Base-by-base conservation (phyloP, 305 asterid species). In the Solanum hybrid region DNA sequence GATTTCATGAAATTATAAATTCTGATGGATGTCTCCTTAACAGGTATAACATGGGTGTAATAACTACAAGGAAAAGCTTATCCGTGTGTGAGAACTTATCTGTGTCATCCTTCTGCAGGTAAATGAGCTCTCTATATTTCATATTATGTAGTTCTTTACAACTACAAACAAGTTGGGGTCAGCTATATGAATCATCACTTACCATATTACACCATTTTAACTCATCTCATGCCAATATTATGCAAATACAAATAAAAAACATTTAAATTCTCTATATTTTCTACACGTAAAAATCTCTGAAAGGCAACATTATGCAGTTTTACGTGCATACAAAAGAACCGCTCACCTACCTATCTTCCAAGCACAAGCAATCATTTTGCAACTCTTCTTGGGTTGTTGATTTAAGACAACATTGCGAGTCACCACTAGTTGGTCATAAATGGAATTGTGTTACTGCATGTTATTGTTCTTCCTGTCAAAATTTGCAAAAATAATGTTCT, bases 1-100 rank as follows among this genome's bases (percentile, higher is more conserved):
- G 29, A 75, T 34, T 45, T 88, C 64, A 34, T 56, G 6, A 34
- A 19, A 56, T 37, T 12, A 32, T 56, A 88, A 42, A 22, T 34
- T 78, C 37, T 86, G 27, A 85, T 89, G 17, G 37, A 85, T 37
- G 72, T 17, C 27, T 88, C 71, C 77, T 85, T 87, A 35, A 73
- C 92, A 97, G 99, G 96, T 97, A 96, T 94, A 96, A 94, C 91
- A 96, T 97, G 95, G 99, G 99, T 10, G 95, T 97, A 66, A 96
- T 96, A 89, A 94, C 98, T 85, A 95, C 98, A 51, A 95, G 98
- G 89, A 95, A 94, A 93, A 97, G 99, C 90, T 93, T 97, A 90
- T 94, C 96, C 38, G 90, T 95, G 95, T 96, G 99, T 38, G 98
- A 97, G 75, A 93, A 92, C 38, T 91, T 95, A 92, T 93, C 98